Percentiles rank a stretch among this genome's conserved stretches.
phyloP scores from a whole-genome alignment of 768 basidiomycete genomes.

The Lentinula edodes region DNA sequence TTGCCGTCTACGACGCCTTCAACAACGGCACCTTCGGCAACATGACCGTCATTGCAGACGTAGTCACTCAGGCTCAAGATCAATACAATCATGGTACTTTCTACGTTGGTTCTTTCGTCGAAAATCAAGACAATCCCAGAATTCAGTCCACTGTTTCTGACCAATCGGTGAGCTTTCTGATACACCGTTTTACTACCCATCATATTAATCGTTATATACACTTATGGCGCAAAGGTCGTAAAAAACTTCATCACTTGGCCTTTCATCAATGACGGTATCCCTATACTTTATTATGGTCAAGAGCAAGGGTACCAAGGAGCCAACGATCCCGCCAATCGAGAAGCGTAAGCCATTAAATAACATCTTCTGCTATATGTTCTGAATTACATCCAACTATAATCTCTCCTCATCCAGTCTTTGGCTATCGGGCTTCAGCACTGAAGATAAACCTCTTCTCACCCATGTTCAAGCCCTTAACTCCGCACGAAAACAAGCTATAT shows the following conservation, averaged over 20 bases:
- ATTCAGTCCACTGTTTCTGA: conserved; percentile 45
- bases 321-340: conserved; percentile 59
- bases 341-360: conserved; percentile 31
- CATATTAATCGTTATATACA: background rate
- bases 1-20: conserved; percentile 47
- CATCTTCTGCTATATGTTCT: background rate
- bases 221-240: conserved; percentile 15
- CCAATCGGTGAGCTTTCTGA: conserved; percentile 33
- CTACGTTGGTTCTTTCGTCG: conserved; percentile 57
- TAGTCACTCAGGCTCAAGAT: conserved; percentile 31
- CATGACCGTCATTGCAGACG: conserved; percentile 26
- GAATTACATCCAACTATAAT: background rate
- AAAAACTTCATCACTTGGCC: conserved; percentile 60
- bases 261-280: conserved; percentile 66
- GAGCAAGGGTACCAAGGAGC: conserved; percentile 58
- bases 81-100: conserved; percentile 32
- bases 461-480: conserved; percentile 44
- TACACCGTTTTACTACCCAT: conserved; percentile 1
- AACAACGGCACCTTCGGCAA: conserved; percentile 43
- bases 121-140: conserved; percentile 65
- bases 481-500: conserved; percentile 46
- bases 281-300: conserved; percentile 68
- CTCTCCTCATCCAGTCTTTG: conserved; percentile 39
- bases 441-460: conserved; percentile 38
- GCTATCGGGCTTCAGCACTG: conserved; percentile 48